Evolutionary conservation across 2,329 filamentous ascomycete species (phyloP).

Genomic region (Alternaria triticimaculans): DNA sequence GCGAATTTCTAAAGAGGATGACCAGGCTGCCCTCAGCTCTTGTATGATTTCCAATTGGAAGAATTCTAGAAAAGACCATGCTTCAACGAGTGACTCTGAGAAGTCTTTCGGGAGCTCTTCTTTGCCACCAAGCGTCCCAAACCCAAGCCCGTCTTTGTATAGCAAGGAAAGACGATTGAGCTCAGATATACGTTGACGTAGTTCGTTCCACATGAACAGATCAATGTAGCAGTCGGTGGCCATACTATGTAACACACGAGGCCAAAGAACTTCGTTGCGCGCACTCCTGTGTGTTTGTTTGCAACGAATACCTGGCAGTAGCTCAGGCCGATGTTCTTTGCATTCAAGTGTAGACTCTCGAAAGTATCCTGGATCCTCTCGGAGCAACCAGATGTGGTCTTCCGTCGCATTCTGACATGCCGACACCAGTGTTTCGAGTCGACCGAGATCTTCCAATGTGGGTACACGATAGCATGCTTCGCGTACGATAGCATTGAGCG

Average conservation of each 20-base stretch:
- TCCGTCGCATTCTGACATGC: conserved; percentile 50
- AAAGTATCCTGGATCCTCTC: conserved; percentile 68
- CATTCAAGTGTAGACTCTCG: conserved; percentile 51
- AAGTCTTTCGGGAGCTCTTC: background rate
- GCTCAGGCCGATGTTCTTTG: conserved; percentile 53
- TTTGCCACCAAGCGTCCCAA: background rate
- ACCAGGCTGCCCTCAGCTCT: background rate
- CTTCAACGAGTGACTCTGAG: background rate
- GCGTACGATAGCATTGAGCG: conserved; percentile 36
- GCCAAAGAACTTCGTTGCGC: background rate
- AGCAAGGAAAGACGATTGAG: background rate
- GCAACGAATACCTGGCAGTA: background rate
- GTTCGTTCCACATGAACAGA: conserved; percentile 2
- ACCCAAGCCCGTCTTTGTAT: background rate
- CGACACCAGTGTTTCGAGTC: conserved; percentile 53
- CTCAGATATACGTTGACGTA: background rate
- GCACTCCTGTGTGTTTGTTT: background rate
- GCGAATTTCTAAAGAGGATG: background rate
- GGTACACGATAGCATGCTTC: conserved; percentile 62
- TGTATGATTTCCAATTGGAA: background rate
- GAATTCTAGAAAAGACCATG: background rate
- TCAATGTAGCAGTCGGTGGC: background rate
- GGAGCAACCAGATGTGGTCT: conserved; percentile 62
- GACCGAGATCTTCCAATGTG: conserved; percentile 52
- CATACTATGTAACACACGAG: background rate